Evolutionary conservation across 2,329 filamentous ascomycete genomes (phyloP).

Genomic region (Cytospora schulzeri): DNA sequence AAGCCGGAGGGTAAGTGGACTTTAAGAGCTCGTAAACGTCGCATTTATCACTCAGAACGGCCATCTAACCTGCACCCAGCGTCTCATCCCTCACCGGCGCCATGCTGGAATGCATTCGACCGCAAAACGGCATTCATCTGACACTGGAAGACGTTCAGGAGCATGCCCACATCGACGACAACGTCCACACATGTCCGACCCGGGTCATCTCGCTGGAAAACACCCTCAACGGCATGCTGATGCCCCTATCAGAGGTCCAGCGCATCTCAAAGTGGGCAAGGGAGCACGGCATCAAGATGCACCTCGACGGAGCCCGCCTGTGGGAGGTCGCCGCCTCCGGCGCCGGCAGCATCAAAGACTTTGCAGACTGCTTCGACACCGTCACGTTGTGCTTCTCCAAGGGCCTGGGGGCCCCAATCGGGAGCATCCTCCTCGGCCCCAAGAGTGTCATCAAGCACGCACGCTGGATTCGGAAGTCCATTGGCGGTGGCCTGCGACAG

Average conservation of each 20-base stretch:
- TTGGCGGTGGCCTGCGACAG: constrained; percentile 79
- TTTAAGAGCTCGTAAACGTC: background rate
- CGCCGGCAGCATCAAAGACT: constrained; percentile 45
- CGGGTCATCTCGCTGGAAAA: constrained; percentile 83
- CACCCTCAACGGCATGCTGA: constrained; percentile 77
- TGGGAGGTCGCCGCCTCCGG: constrained; percentile 53
- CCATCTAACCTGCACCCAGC: constrained; percentile 42
- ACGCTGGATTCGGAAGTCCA: constrained; percentile 76
- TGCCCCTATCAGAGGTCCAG: constrained; percentile 71
- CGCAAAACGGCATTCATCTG: constrained; percentile 71
- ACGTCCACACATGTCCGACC: constrained; percentile 80
- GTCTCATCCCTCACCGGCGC: constrained; percentile 73
- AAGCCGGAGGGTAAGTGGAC: constrained; percentile 59
- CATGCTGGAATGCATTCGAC: constrained; percentile 65
- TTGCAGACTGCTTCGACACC: constrained; percentile 51
- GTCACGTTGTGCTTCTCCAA: constrained; percentile 63
- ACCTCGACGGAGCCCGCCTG: constrained; percentile 55
- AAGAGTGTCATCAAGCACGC: constrained; percentile 64
- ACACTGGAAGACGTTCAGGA: constrained; percentile 76
- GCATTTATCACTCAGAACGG: background rate
- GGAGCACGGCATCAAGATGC: constrained; percentile 47
- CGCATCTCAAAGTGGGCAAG: constrained; percentile 72
- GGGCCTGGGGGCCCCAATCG: constrained; percentile 55
- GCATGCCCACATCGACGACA: constrained; percentile 64
- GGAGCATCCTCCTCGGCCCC: constrained; percentile 48